Base-by-base conservation (phyloP, 768 basidiomycete species). In the Phlebiopsis gigantea region DNA sequence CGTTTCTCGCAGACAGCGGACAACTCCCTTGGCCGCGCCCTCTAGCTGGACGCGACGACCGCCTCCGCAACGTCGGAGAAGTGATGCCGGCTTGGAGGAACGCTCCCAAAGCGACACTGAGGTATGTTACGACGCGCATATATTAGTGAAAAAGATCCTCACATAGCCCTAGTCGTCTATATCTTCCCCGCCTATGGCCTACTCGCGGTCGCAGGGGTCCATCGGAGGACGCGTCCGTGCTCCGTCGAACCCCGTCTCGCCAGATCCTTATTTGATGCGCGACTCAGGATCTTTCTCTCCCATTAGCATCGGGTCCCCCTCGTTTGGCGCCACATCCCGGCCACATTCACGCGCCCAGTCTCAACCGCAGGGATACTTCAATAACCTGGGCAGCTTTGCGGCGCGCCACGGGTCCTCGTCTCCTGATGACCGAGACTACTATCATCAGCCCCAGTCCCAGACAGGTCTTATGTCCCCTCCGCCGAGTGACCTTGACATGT, bases 1-100 rank as follows among this genome's bases (percentile, higher is more conserved):
- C 63, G 76, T 80, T 0, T 79, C 85, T 46, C 77, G 79, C 28
- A 73, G 90, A 57, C 88, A 90, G 66, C 80, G 90, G 19, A 77
- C 87, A 8, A 83, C 83, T 0, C 90, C 89, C 0, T 71, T 90
- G 1, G 68, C 67, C 21, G 81, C 87, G 1, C 90, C 90, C 0
- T 90, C 90, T 2, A 90, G 87, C 62, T 91, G 89, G 86, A 66
- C 79, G 26, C 85, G 82, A 59, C 80, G 87, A 2, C 88, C 87
- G 4, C 88, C 88, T 14, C 84, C 85, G 5, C 72, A 77, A 46
- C 77, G 90, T 53, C 75, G 88, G 53, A 88, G 79, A 72, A 91
- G 90, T 58, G 81, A 88, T 62, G 88, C 87, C 9, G 85, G 86
- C n/a, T 79, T 77, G 58, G 69, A 74, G 43, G 70, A 68, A 42